phyloP scores from a whole-genome alignment of 2,329 filamentous ascomycete species.

The Thielaviopsis musarum region DNA sequence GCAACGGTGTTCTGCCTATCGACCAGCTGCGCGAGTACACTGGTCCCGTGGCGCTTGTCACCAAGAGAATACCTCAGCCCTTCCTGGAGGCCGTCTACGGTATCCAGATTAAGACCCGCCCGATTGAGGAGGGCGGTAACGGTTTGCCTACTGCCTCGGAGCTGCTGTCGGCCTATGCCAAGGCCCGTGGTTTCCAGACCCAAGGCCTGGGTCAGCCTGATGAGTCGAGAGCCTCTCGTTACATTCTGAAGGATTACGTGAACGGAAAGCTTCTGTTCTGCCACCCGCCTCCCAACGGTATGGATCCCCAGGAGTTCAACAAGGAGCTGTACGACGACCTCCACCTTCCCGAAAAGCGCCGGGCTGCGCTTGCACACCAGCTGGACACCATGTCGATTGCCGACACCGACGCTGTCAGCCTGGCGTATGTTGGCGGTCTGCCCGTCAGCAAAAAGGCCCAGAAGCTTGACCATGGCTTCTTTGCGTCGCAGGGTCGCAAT shows the following conservation, averaged over 20 bases:
- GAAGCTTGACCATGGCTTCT: slow-evolving; percentile 78
- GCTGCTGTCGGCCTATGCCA: slow-evolving; percentile 70
- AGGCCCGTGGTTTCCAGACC: slow-evolving; percentile 78
- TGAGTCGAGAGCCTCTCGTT: slow-evolving; percentile 76
- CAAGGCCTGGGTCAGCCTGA: slow-evolving; percentile 82
- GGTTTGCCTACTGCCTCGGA: slow-evolving; percentile 74
- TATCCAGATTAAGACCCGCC: slow-evolving; percentile 67
- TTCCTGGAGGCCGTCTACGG: slow-evolving; percentile 92
- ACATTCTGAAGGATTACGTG: slow-evolving; percentile 92
- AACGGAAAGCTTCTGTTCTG: slow-evolving; percentile 89
- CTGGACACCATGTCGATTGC: slow-evolving; percentile 29
- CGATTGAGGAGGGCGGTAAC: slow-evolving; percentile 81
- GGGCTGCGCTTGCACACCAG: slow-evolving; percentile 41
- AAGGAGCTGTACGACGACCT: slow-evolving; percentile 67
- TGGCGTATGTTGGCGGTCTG: slow-evolving; percentile 19
- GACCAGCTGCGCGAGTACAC: slow-evolving; percentile 90
- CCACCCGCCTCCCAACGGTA: slow-evolving; percentile 61
- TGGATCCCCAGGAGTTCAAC: slow-evolving; percentile 69
- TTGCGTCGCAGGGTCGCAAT: slow-evolving; percentile 43
- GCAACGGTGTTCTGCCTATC: slow-evolving; percentile 86
- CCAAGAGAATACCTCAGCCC: slow-evolving; percentile 66
- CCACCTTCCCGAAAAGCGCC: slow-evolving; percentile 69
- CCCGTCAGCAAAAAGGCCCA: slow-evolving; percentile 56
- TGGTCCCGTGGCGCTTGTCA: slow-evolving; percentile 69
- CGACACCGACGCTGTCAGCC: slow-evolving; percentile 17